Conservation (phyloP, 768 basidiomycete genomes). For the Tricholoma flavovirens region DNA sequence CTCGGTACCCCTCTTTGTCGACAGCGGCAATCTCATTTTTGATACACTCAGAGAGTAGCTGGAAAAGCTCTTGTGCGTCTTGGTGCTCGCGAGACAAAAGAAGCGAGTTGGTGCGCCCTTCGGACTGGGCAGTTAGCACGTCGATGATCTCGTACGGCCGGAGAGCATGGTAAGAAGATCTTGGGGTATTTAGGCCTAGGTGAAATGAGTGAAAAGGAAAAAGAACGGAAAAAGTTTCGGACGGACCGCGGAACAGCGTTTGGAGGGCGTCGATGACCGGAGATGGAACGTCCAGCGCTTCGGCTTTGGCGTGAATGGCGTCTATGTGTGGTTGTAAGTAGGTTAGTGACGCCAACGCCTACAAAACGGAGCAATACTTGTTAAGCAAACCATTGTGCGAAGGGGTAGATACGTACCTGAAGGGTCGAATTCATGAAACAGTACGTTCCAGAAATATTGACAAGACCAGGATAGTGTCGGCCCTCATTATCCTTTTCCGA, state of each 20-base stretch:
- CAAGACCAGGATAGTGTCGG: slow-evolving; percentile 80
- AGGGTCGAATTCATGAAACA: slow-evolving; percentile 98
- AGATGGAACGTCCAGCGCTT: slow-evolving; percentile 73
- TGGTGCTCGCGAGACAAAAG: slow-evolving; percentile 92
- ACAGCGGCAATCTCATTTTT: slow-evolving; percentile 79
- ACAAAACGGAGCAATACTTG: background rate
- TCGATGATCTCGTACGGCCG: slow-evolving; percentile 70
- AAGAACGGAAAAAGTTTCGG: slow-evolving; percentile 1
- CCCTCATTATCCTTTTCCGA: slow-evolving; percentile 26
- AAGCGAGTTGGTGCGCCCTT: slow-evolving; percentile 52
- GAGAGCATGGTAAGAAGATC: slow-evolving; percentile 50
- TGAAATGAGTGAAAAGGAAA: slow-evolving; percentile 1
- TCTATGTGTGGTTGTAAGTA: slow-evolving; percentile 80
- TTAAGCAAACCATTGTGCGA: slow-evolving; percentile 5
- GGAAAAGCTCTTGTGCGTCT: slow-evolving; percentile 97
- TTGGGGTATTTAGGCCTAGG: slow-evolving; percentile 62
- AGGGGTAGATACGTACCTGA: slow-evolving; percentile 46
- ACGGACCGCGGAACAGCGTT: slow-evolving; percentile 62
- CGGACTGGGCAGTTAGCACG: slow-evolving; percentile 53
- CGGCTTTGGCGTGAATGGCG: slow-evolving; percentile 68
- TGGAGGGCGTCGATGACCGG: slow-evolving; percentile 82
- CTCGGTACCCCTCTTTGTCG: slow-evolving; percentile 61
- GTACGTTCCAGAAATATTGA: slow-evolving; percentile 93
- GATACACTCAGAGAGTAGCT: slow-evolving; percentile 84
- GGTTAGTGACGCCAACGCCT: slow-evolving; percentile 87